Evolutionary conservation across 225 moss, liverwort and hornwort genomes (phyloP).

Genomic region (Lunularia cruciata): DNA sequence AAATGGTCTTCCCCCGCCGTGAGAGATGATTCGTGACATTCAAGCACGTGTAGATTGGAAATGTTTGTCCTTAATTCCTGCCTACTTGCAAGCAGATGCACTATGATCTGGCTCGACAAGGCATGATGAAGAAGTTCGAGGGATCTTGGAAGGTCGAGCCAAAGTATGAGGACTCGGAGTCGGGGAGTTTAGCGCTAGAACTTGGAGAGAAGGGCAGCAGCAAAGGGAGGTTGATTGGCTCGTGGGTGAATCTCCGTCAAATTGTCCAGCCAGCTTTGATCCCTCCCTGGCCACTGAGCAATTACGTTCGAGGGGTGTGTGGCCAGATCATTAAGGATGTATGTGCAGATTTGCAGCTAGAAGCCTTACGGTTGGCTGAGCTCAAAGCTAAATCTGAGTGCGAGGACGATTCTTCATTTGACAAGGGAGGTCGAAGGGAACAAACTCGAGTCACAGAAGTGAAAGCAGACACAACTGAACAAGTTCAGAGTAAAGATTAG

Average conservation of each 20-base stretch:
- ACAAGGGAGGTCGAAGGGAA: too few species aligned
- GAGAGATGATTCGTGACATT: too few species aligned
- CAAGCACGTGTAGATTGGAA: too few species aligned
- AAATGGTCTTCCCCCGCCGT: too few species aligned
- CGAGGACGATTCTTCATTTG: background rate
- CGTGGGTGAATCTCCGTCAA: slow-evolving; percentile 79
- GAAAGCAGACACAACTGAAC: too few species aligned
- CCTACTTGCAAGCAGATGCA: slow-evolving; percentile 47
- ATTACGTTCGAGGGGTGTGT: slow-evolving; percentile 60
- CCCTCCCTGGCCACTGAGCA: slow-evolving; percentile 87
- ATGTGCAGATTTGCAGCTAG: slow-evolving; percentile 72
- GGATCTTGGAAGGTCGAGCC: slow-evolving; percentile 87
- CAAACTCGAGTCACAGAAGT: too few species aligned
- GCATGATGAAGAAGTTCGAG: slow-evolving; percentile 87
- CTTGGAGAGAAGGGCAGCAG: background rate
- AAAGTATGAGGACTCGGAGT: slow-evolving; percentile 47
- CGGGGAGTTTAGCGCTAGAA: slow-evolving; percentile 21
- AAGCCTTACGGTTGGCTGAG: slow-evolving; percentile 66
- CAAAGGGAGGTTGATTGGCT: slow-evolving; percentile 47
- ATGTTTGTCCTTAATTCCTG: background rate
- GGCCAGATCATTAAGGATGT: slow-evolving; percentile 69
- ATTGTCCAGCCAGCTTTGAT: slow-evolving; percentile 65
- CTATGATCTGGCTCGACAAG: slow-evolving; percentile 64
- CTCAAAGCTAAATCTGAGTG: slow-evolving; percentile 26
- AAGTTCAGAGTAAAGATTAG: too few species aligned